Evolutionary conservation across 306 rosid species (phyloP).

Genomic region (Trichosanthes cucumerina): DNA sequence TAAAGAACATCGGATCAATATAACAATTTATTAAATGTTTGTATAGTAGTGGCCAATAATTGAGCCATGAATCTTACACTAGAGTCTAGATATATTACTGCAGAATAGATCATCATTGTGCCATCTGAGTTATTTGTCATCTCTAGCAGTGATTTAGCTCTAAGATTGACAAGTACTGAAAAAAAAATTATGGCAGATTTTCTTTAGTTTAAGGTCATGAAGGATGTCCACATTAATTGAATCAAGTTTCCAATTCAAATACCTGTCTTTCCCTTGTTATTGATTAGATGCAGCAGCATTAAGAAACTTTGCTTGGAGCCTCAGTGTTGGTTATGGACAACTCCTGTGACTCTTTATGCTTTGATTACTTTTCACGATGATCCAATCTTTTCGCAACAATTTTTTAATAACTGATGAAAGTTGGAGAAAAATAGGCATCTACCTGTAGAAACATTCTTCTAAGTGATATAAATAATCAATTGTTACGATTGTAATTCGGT

Average conservation of each 20-base stretch:
- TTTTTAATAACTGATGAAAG: neutral
- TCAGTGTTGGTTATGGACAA: neutral
- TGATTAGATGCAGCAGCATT: neutral
- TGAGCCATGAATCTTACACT: neutral
- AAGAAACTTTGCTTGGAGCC: neutral
- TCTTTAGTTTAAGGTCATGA: neutral
- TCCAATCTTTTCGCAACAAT: neutral
- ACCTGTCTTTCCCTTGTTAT: neutral
- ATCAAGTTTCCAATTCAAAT: neutral
- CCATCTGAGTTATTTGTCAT: neutral
- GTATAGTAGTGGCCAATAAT: neutral
- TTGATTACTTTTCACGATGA: neutral
- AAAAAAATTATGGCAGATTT: neutral
- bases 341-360: neutral
- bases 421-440: neutral
- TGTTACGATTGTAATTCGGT: neutral
- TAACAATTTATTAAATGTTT: neutral
- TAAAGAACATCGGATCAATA: neutral
- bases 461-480: neutral
- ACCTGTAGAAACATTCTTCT: neutral
- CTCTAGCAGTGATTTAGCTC: neutral
- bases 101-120: neutral
- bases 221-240: neutral
- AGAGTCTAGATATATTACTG: neutral
- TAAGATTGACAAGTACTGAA: neutral